phyloP scores from a whole-genome alignment of 345 rosid species.

The Turnera subulata region DNA sequence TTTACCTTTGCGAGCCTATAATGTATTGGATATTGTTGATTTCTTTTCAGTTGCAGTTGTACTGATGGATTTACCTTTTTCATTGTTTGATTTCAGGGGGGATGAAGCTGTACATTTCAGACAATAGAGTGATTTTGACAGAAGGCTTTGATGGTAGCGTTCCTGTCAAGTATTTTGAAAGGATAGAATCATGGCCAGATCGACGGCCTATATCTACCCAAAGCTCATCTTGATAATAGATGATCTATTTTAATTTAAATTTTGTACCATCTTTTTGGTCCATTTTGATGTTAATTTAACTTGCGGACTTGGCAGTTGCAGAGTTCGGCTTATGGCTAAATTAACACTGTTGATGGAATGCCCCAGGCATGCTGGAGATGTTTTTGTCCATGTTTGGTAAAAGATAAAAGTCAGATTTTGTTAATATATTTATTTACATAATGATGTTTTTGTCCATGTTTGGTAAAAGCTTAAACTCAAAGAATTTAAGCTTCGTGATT shows the following conservation, averaged over 20 bases:
- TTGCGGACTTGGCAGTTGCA: too few species aligned
- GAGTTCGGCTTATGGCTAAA: too few species aligned
- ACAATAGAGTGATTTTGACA: constrained; percentile 78
- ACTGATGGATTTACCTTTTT: too few species aligned
- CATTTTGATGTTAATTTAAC: neutral
- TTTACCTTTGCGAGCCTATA: neutral
- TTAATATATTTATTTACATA: too few species aligned
- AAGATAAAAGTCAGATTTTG: too few species aligned
- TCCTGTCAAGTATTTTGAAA: constrained; percentile 61
- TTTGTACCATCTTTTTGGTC: neutral
- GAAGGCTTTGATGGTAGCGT: constrained; percentile 87
- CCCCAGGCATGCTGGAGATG: too few species aligned
- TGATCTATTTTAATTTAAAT: too few species aligned
- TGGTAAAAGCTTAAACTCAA: too few species aligned
- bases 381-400: too few species aligned
- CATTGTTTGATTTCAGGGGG: constrained; percentile 45
- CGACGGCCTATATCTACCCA: constrained; percentile 39
- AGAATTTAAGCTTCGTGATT: too few species aligned
- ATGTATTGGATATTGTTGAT: neutral
- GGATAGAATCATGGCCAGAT: constrained; percentile 82
- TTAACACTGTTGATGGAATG: too few species aligned
- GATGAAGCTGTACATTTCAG: constrained; percentile 78
- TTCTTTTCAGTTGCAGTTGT: neutral
- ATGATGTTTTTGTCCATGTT: too few species aligned
- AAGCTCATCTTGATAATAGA: constrained; percentile 3